These are phyloP conservation scores for Acanthochlamys bracteata DNA, from an alignment of 106 monocot species.

Conservation along the genomic window DNA sequence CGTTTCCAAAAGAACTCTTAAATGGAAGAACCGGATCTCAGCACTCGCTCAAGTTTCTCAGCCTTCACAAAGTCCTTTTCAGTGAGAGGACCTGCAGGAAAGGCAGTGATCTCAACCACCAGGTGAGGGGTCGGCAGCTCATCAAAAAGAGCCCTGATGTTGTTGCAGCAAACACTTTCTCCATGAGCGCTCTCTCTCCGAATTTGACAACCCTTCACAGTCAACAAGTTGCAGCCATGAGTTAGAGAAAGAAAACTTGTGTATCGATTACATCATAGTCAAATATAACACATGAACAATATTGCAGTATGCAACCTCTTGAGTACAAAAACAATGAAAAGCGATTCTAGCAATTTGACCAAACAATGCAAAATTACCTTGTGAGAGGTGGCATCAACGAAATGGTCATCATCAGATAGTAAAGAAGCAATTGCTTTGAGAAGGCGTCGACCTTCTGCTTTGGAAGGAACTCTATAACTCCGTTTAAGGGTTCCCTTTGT, in stretches of 20 bases:
- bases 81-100: slow-evolving; percentile 87
- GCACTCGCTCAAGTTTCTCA: slow-evolving; percentile 84
- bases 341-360: too few relatives aligned
- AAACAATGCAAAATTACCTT: slow-evolving; percentile 40
- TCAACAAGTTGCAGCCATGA: not conserved
- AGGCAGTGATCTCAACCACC: slow-evolving; percentile 87
- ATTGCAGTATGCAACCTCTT: too few relatives aligned
- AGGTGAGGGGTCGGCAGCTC: slow-evolving; percentile 93
- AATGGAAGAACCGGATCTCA: slow-evolving; percentile 76
- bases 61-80: slow-evolving; percentile 81
- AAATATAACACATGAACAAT: too few relatives aligned
- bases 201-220: slow-evolving; percentile 80
- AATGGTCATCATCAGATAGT: slow-evolving; percentile 91
- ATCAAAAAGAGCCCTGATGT: slow-evolving; percentile 94
- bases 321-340: too few relatives aligned
- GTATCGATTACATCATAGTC: too few relatives aligned
- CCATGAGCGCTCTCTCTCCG: slow-evolving; percentile 91
- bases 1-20: slow-evolving; percentile 9
- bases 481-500: slow-evolving; percentile 90
- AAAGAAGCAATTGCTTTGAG: slow-evolving; percentile 78
- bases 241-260: too few relatives aligned
- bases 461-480: slow-evolving; percentile 85
- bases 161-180: slow-evolving; percentile 93
- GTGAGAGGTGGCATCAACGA: slow-evolving; percentile 69
- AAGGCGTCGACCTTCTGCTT: slow-evolving; percentile 56